Base-by-base conservation (phyloP, 2,329 filamentous ascomycete species). In the Taxawa tesnikishii region DNA sequence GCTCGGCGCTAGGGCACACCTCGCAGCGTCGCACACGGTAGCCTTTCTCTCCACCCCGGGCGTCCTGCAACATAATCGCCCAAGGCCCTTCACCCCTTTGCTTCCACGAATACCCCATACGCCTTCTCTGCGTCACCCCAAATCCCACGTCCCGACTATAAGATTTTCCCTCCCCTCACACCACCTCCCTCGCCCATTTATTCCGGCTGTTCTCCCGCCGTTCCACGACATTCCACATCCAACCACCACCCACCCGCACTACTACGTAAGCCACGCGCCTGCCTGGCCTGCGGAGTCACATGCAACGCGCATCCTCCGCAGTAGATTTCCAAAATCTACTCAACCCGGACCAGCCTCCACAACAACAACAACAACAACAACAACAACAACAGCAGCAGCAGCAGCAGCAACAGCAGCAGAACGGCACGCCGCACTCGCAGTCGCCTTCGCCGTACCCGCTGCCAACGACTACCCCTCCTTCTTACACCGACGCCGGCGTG, bases 321-420 rank as follows among this genome's bases (percentile, higher is more conserved):
- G 74, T 79, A 61, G 76, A 79, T 69, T 80, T 83, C 59, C 73
- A 73, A 55, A 80, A 73, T 68, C 73, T 83, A 54, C 71, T 83
- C 51, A 83, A 82, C 52, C 76, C 76, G 29, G 65, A 68, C 43
- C 28, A 44, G 44, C 28, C 26, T 37, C 36, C 40, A 53, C 45
- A 38, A 49, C 32, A 47, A 60, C 47, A 47, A 55, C 36, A 61
- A 69, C 45, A n/a, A n/a, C n/a, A n/a, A n/a, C n/a, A n/a, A n/a
- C n/a, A n/a, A n/a, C n/a, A n/a, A n/a, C n/a, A n/a, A n/a, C n/a
- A n/a, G n/a, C n/a, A n/a, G n/a, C n/a, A n/a, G n/a, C n/a, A n/a
- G n/a, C n/a, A n/a, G n/a, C n/a, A n/a, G n/a, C n/a, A n/a, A n/a
- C n/a, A n/a, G n/a, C n/a, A n/a, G n/a, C n/a, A n/a, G n/a, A n/a